Evolutionary conservation across 495 filamentous ascomycete genomes (phyloP).

Genomic region (Parmelia sp.): DNA sequence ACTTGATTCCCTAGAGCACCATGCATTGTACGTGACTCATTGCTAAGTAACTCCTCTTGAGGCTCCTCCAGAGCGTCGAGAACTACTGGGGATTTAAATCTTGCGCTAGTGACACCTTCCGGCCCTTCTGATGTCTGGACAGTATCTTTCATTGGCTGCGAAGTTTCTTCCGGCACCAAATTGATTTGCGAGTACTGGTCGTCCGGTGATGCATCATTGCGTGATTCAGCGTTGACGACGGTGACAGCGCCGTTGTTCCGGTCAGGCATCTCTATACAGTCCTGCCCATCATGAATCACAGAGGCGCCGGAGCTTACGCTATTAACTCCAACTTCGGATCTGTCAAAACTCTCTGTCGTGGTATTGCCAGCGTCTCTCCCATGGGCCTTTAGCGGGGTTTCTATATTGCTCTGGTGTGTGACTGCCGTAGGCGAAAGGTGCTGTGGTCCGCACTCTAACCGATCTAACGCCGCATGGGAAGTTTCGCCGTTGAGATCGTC

Average conservation of each 20-base stretch:
- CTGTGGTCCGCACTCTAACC: background rate
- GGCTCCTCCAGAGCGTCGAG: background rate
- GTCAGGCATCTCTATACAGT: background rate
- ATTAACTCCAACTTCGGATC: background rate
- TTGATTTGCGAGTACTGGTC: background rate
- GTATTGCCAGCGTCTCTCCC: background rate
- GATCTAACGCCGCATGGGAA: background rate
- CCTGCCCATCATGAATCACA: background rate
- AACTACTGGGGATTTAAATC: background rate
- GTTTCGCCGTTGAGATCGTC: background rate
- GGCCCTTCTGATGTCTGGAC: background rate
- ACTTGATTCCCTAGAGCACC: slow-evolving; percentile 1
- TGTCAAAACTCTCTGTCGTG: background rate
- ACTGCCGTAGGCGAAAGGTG: background rate
- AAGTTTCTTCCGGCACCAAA: background rate
- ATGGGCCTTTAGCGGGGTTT: background rate
- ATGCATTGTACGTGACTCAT: slow-evolving; percentile 14
- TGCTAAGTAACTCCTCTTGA: background rate
- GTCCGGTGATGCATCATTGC: background rate
- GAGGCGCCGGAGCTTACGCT: background rate
- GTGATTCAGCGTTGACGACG: background rate
- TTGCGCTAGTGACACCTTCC: background rate
- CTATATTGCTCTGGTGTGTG: background rate
- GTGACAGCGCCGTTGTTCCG: background rate
- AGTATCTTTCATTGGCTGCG: background rate